These are phyloP conservation scores for Ilyonectria sp. DNA, from an alignment of 2,329 filamentous ascomycete genomes.

Conservation along the genomic window DNA sequence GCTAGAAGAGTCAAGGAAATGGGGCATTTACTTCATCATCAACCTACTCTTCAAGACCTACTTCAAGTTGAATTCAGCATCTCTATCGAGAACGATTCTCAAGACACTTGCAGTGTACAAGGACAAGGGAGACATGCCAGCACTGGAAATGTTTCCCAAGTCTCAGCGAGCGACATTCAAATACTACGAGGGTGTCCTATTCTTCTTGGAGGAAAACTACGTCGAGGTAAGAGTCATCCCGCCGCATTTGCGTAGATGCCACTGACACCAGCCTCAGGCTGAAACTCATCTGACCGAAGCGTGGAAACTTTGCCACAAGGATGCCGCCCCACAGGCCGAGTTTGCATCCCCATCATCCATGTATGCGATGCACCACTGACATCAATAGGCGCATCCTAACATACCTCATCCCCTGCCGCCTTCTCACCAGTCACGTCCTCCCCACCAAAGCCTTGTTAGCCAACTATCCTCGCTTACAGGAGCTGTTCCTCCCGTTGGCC, in stretches of 20 bases:
- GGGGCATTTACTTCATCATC: constrained; percentile 95
- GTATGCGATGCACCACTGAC: constrained; percentile 41
- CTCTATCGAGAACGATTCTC: constrained; percentile 91
- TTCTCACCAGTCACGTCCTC: constrained; percentile 89
- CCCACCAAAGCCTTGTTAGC: constrained; percentile 80
- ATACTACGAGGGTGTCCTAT: constrained; percentile 95
- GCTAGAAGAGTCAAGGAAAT: constrained; percentile 93
- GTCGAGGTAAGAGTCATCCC: constrained; percentile 67
- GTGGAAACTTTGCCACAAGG: constrained; percentile 84
- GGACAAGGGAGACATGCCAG: constrained; percentile 83
- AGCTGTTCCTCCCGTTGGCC: constrained; percentile 84
- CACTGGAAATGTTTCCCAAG: constrained; percentile 84
- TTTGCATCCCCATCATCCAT: constrained; percentile 57
- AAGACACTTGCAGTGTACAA: constrained; percentile 84
- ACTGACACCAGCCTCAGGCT: constrained; percentile 65
- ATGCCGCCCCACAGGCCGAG: constrained; percentile 84
- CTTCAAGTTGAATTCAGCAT: constrained; percentile 93
- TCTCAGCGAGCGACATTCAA: constrained; percentile 96
- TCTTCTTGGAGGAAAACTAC: constrained; percentile 96
- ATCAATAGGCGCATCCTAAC: constrained; percentile 83
- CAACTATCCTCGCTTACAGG: constrained; percentile 82
- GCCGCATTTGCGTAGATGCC: constrained; percentile 3
- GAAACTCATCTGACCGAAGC: constrained; percentile 86
- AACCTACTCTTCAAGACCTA: constrained; percentile 99
- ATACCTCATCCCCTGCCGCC: constrained; percentile 93